phyloP scores from a whole-genome alignment of 176 grass and related monocot genomes.

The Oryza australiensis region DNA sequence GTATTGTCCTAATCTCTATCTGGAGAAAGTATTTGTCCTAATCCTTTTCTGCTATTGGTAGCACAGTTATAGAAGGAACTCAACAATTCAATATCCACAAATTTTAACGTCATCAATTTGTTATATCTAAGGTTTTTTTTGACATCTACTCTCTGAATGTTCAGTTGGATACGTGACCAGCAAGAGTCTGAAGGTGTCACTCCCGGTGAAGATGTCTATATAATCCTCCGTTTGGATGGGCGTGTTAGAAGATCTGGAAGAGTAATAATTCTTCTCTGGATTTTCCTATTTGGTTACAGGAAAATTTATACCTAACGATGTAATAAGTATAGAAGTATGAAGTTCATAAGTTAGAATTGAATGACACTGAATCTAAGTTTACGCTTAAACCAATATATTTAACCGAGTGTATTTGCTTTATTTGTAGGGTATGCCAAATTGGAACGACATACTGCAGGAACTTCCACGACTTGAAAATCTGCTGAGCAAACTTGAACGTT shows the following conservation, averaged over 20 bases:
- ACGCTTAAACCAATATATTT: background rate
- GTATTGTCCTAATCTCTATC: background rate
- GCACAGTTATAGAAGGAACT: conserved; percentile 9
- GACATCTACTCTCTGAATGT: conserved; percentile 21
- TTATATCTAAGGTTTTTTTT: background rate
- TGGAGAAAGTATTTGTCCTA: too few species aligned
- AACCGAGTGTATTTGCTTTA: conserved; percentile 4
- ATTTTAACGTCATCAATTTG: conserved; percentile 1
- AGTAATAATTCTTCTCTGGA: conserved; percentile 46
- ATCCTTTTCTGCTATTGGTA: conserved; percentile 9
- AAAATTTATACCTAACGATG: conserved; percentile 4
- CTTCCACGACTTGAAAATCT: conserved; percentile 77
- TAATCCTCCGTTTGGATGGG: conserved; percentile 83
- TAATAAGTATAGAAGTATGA: background rate
- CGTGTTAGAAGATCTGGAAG: conserved; percentile 91
- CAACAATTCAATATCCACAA: background rate
- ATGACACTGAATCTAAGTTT: conserved; percentile 10
- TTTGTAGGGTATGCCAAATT: conserved; percentile 86
- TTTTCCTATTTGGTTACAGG: conserved; percentile 9
- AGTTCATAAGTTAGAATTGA: background rate
- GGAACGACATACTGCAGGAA: conserved; percentile 79
- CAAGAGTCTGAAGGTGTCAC: conserved; percentile 81
- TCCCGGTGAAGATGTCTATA: conserved; percentile 81
- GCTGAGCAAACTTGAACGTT: conserved; percentile 92
- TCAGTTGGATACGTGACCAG: conserved; percentile 84